Base-by-base conservation (phyloP, 2,329 filamentous ascomycete genomes). In the Cytospora mali region DNA sequence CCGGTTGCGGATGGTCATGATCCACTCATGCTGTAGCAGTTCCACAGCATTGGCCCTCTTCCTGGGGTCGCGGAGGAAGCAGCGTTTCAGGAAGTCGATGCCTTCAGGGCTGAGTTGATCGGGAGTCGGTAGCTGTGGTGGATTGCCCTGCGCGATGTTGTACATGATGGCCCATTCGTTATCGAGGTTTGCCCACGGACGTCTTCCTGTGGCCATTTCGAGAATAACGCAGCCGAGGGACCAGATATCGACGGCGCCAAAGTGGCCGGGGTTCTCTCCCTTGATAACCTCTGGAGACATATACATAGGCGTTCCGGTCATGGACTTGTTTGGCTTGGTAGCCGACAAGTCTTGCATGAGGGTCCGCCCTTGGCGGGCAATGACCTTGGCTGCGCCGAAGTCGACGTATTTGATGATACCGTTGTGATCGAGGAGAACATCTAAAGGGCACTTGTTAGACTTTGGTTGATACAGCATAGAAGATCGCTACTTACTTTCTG, bases 91-190 rank as follows among this genome's bases (percentile, higher is more conserved):
- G 72, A 99, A 98, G 73, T 98, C 93, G 67, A 97, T 88, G 25
- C 95, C 95, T 61, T 86, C 77, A 0, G 88, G 84, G 71, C 91
- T 95, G 67, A 99, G 84, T 76, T 98, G 94, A 58, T 98, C 94
- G 0, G 81, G 74, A 0, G 86, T 83, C 1, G 95, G 95, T 61
- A 97, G 82, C 73, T 92, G 89, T 6, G 95, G 95, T 55, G 93
- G 91, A 70, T 97, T 96, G 67, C 95, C 95, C 74, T 97, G 94
- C 1, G 95, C 95, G 72, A 99, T 99, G 80, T 98, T 98, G 83
- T 97, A 99, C 95, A 99, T 99, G 79, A 99, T 98, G 49, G 95
- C 95, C 93, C 93, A 99, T 76, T 99, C 95, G 73, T 99, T 99
- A 79, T 99, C 95, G 53, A 98, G 87, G 67, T 89, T 92, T 28